A percentile compares a stretch with the other conserved stretches of the same genome.
These are phyloP conservation scores for Diaporthe destruens DNA, from an alignment of 2,329 filamentous ascomycete genomes.

Conservation along the genomic window DNA sequence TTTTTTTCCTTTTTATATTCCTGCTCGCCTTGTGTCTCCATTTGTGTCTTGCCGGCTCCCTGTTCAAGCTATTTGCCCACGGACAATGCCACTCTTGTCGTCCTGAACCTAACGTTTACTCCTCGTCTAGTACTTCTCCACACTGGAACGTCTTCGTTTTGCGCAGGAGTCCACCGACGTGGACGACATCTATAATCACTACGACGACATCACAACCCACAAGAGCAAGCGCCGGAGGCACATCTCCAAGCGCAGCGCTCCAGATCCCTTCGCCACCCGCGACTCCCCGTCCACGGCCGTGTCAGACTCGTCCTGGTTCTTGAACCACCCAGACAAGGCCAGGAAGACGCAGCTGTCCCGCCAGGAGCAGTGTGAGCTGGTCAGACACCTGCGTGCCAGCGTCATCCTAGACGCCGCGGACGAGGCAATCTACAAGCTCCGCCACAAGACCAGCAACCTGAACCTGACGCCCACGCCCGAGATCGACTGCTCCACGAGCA, in stretches of 20 bases:
- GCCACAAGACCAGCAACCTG: constrained; percentile 53
- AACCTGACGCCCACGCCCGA: constrained; percentile 48
- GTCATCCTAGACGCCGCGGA: constrained; percentile 59
- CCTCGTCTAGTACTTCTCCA: constrained; percentile 76
- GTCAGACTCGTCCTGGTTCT: constrained; percentile 74
- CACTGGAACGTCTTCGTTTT: constrained; percentile 77
- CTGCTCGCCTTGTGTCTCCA: not conserved
- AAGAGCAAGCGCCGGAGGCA: constrained; percentile 49
- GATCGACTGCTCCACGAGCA: constrained; percentile 48
- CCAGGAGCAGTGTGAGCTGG: constrained; percentile 76
- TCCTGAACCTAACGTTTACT: constrained; percentile 32
- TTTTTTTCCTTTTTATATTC: not conserved
- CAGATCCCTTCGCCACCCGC: constrained; percentile 49
- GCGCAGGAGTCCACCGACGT: constrained; percentile 59
- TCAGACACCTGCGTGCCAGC: constrained; percentile 59
- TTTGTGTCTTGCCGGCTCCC: too few relatives aligned
- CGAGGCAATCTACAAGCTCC: constrained; percentile 66
- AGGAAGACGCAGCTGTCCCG: constrained; percentile 77
- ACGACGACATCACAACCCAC: constrained; percentile 51
- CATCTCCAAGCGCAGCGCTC: constrained; percentile 47
- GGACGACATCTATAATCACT: constrained; percentile 53
- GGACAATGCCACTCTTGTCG: too few relatives aligned
- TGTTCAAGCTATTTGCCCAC: too few relatives aligned
- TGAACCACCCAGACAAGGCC: constrained; percentile 79
- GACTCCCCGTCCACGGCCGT: constrained; percentile 59